These are phyloP conservation scores for Typha latifolia DNA, from an alignment of 176 grass and related monocot species.

Conservation along the genomic window DNA sequence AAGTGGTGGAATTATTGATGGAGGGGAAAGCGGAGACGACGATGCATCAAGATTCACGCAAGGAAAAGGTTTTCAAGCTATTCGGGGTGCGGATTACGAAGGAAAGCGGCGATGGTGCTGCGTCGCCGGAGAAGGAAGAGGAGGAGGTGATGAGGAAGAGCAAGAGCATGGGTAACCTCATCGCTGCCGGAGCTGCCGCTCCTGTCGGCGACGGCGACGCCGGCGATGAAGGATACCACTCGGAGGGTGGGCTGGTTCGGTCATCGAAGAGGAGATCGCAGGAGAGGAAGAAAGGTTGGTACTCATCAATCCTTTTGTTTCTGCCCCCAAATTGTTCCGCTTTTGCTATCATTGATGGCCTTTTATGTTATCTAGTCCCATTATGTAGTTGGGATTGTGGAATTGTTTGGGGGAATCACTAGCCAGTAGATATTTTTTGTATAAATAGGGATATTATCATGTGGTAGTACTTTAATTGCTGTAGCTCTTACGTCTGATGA, in stretches of 20 bases:
- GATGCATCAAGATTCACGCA: no score
- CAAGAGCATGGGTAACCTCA: conserved; percentile 60
- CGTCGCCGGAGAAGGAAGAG: conserved; percentile 14
- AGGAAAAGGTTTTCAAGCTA: no score
- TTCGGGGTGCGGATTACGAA: no score
- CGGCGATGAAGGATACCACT: conserved; percentile 36
- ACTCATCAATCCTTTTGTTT: conserved; percentile 9
- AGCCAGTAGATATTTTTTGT: no score
- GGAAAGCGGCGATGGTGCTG: no score
- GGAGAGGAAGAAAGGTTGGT: conserved; percentile 55
- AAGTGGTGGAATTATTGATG: no score
- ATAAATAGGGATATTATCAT: no score
- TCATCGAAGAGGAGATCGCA: conserved; percentile 35
- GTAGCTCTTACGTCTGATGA: no score
- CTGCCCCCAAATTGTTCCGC: neutral
- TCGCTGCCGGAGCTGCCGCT: conserved; percentile 5
- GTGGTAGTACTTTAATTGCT: no score
- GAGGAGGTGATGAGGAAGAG: conserved; percentile 64
- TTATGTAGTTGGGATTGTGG: no score
- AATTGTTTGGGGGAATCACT: no score
- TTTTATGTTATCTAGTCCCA: neutral
- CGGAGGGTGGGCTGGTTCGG: conserved; percentile 39
- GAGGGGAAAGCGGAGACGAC: no score
- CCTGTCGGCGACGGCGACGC: conserved; percentile 2
- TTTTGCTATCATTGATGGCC: conserved; percentile 4